Conservation (phyloP, 2,329 filamentous ascomycete genomes). For the Curvularia spicifera region DNA sequence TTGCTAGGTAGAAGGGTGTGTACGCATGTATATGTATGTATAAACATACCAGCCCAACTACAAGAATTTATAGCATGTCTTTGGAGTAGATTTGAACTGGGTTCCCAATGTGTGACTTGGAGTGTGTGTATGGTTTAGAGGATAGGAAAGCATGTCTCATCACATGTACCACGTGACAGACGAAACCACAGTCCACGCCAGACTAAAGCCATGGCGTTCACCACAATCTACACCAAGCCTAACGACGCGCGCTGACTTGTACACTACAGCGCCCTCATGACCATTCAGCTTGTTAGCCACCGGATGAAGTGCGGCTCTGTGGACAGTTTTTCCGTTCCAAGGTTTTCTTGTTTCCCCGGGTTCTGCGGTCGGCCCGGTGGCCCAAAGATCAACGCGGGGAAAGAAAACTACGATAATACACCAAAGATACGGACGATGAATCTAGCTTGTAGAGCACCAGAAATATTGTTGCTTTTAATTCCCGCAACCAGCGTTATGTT, state of each 20-base stretch:
- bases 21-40: neutral
- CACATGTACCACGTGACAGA: no score
- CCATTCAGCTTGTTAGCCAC: slow-evolving; percentile 1
- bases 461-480: neutral
- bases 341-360: neutral
- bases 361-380: slow-evolving; percentile 8
- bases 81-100: no score
- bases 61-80: neutral
- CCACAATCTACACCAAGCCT: neutral
- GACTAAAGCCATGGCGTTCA: neutral
- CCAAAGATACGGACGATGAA: neutral
- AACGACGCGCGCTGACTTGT: neutral
- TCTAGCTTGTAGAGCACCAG: neutral
- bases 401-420: neutral
- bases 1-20: neutral
- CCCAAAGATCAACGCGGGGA: neutral
- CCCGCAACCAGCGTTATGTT: neutral
- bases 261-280: neutral
- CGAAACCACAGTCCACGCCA: neutral
- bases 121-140: no score
- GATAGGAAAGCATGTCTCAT: no score
- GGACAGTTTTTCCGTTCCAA: slow-evolving; percentile 1
- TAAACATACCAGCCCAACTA: neutral
- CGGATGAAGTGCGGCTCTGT: slow-evolving; percentile 9
- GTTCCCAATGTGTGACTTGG: no score